Conservation (phyloP, 1,284 basidiomycete genomes). For the Grifola frondosa region DNA sequence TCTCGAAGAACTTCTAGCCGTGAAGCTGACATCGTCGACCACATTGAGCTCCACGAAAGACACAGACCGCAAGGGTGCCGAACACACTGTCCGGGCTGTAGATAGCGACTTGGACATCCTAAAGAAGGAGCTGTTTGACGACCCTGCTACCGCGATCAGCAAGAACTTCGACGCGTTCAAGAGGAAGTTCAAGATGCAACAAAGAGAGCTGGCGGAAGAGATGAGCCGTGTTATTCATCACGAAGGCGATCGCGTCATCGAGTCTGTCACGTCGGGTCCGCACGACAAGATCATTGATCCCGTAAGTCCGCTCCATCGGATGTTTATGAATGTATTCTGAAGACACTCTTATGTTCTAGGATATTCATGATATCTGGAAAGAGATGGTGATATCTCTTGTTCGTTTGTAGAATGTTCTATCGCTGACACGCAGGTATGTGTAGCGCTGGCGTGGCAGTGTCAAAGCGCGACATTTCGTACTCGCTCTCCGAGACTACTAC, state of each 20-base stretch:
- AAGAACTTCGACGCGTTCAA: conserved; percentile 28
- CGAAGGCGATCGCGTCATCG: conserved; percentile 27
- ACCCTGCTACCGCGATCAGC: conserved; percentile 20
- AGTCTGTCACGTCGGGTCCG: conserved; percentile 20
- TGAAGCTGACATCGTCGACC: conserved; percentile 1
- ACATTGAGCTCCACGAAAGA: not conserved
- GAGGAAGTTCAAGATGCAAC: conserved; percentile 31
- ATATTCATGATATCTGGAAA: conserved; percentile 26
- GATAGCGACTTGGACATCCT: conserved; percentile 24
- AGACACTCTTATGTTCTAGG: conserved; percentile 3
- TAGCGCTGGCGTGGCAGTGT: conserved; percentile 37
- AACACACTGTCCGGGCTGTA: conserved; percentile 6
- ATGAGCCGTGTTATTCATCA: conserved; percentile 19
- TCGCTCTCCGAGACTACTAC: conserved; percentile 36
- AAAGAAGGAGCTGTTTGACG: conserved; percentile 23
- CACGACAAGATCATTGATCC: conserved; percentile 28
- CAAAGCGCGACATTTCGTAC: conserved; percentile 36
- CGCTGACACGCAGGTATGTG: conserved; percentile 35
- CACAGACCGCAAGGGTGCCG: conserved; percentile 4
- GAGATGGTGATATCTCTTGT: conserved; percentile 24
- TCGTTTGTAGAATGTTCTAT: conserved; percentile 16
- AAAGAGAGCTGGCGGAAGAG: conserved; percentile 21
- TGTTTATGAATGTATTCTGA: not conserved
- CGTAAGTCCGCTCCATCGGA: conserved; percentile 14
- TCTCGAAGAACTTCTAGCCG: conserved; percentile 14